Evolutionary conservation across 1,284 basidiomycete genomes (phyloP).

Genomic region (Ceratobasidium papillatum): DNA sequence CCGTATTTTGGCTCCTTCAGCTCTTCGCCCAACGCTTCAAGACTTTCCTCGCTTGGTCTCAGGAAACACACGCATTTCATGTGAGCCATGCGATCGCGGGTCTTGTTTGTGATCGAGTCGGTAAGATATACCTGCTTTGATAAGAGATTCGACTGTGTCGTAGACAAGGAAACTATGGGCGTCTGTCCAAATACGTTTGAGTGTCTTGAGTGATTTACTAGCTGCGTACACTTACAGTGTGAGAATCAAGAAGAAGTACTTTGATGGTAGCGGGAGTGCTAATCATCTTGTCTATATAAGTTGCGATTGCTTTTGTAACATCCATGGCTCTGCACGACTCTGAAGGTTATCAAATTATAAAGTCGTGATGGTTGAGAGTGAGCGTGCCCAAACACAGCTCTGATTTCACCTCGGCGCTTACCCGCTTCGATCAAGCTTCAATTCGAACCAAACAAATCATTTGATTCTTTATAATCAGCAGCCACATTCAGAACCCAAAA

Average conservation of each 20-base stretch:
- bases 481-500: constrained; percentile 18
- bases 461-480: neutral
- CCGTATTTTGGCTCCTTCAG: constrained; percentile 91
- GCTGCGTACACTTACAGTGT: constrained; percentile 74
- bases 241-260: constrained; percentile 93
- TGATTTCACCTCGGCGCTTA: constrained; percentile 5
- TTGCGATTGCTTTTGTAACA: constrained; percentile 92
- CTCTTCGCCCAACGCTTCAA: constrained; percentile 85
- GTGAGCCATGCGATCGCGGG: constrained; percentile 90
- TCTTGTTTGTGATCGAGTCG: constrained; percentile 92
- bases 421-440: neutral
- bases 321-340: constrained; percentile 70
- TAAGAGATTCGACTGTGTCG: constrained; percentile 94
- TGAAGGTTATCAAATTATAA: neutral
- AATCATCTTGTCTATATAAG: constrained; percentile 92
- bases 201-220: neutral
- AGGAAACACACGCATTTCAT: constrained; percentile 97
- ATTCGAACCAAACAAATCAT: neutral
- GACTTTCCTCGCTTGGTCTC: constrained; percentile 79
- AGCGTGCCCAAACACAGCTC: neutral
- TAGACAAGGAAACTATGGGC: constrained; percentile 94
- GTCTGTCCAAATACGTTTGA: constrained; percentile 64
- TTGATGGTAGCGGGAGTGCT: constrained; percentile 92
- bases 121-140: constrained; percentile 98
- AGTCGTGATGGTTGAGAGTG: neutral